Evolutionary conservation across 805 yeast species (phyloP), one percentile per base, ranked within the genome.

Genomic region (Metschnikowia arizonensis): DNA sequence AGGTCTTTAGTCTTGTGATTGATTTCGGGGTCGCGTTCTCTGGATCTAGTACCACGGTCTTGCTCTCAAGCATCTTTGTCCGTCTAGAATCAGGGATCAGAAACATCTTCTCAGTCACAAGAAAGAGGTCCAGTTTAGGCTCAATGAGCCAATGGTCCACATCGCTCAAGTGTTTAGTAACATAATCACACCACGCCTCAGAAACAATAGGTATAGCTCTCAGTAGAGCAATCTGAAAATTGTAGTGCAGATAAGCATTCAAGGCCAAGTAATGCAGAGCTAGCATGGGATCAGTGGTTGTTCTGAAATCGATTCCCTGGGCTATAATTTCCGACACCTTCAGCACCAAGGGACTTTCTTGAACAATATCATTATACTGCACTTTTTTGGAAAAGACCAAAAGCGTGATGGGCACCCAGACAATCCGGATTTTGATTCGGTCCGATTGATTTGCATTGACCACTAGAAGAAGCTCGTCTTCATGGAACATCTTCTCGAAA

Each of bases 191-290:
- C 72, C 72, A 68, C 1, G 46, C 28, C 15, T 46, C 37, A 18
- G 56, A 52, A 11, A 67, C 49, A 3, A 68, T 46, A 4, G 72
- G 68, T 3, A 64, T 37, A 0, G 61, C 66, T 14, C 62, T 50
- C 53, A 61, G 59, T 24, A 66, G 46, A 3, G 68, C 61, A 15
- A 59, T 44, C 26, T 53, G 56, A n/a, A 59, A 39, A 11, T 47
- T 35, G 24, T 44, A 49, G 26, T 48, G 54, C 10, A 44, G 47
- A 8, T 42, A 32, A 14, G 52, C 57, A 3, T 46, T 40, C 18
- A 45, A 40, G 0, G 62, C 47, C 24, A 57, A 49, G 42, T 53
- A 60, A 42, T 64, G 64, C 3, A 65, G 59, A 0, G 66, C 65
- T 2, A 24, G 4, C 3, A 35, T 21, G 3, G 59, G 53, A 26